Conservation (phyloP, 192 early-diverging fungal species). For the Gaertneriomyces sp. region DNA sequence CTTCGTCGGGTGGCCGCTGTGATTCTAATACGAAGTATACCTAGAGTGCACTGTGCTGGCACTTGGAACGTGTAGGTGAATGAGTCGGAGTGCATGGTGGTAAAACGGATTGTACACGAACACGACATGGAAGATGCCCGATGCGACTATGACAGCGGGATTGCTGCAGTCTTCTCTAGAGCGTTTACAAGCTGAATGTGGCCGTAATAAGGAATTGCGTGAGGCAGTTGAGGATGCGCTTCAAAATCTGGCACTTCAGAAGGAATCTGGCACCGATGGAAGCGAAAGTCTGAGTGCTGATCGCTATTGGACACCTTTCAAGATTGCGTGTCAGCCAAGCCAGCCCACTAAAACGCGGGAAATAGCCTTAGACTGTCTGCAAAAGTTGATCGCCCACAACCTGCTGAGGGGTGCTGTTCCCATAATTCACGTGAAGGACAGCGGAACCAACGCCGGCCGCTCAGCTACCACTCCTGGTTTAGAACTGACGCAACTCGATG, state of each 20-base stretch:
- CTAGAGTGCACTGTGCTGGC: too few species aligned
- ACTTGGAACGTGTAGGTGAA: too few species aligned
- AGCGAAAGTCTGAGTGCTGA: constrained; percentile 39
- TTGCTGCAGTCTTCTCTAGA: constrained; percentile 20
- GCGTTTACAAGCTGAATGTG: constrained; percentile 16
- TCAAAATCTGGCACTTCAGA: constrained; percentile 5
- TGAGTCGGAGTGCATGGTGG: too few species aligned
- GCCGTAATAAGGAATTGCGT: constrained; percentile 17
- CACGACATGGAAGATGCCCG: too few species aligned
- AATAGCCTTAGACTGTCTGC: constrained; percentile 46
- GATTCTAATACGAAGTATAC: too few species aligned
- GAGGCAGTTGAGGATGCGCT: constrained; percentile 24
- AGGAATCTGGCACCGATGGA: background rate
- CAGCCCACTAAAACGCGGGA: constrained; percentile 39
- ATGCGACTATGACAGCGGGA: constrained; percentile 2
- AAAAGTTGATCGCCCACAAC: constrained; percentile 55
- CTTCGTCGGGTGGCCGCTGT: too few species aligned
- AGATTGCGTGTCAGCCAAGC: constrained; percentile 32
- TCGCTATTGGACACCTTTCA: constrained; percentile 48
- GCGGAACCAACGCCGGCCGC: background rate
- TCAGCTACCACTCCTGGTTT: constrained; percentile 18
- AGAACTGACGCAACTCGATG: constrained; percentile 27
- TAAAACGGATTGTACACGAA: too few species aligned
- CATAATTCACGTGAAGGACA: constrained; percentile 2
- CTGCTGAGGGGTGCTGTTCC: constrained; percentile 36